Base-by-base conservation (phyloP, 2,329 filamentous ascomycete genomes). In the Colletotrichum filicis region DNA sequence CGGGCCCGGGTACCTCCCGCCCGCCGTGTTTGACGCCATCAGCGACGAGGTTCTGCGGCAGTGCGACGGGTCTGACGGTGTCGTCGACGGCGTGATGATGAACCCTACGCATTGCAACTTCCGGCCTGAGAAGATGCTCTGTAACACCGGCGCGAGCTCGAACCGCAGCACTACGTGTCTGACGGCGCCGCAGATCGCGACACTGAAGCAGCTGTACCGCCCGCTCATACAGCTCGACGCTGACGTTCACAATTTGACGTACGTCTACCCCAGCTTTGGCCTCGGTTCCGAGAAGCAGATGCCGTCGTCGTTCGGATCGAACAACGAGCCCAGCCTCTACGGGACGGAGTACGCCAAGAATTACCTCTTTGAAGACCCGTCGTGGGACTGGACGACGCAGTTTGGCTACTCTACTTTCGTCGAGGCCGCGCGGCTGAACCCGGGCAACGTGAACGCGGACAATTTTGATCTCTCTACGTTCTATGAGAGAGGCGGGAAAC, bases 61-160 rank as follows among this genome's bases (percentile, higher is more conserved):
- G 62, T 89, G 88, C 75, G 87, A 89, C 73, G 74, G 74, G 9
- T 82, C 83, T 52, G 87, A 89, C 75, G 86, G 87, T 8, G 76
- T 87, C 3, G 76, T 79, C 5, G 87, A 89, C 74, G 80, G 79
- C 28, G 85, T 89, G 66, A 82, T 90, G 53, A 83, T 81, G 64
- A 81, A 83, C 28, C 84, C 87, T 0, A 78, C 81, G 5, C 78
- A 80, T 49, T 88, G 87, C 77, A 74, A 78, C 26, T 82, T 84
- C 55, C 79, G 84, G 49, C 79, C 83, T 26, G 79, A 80, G 32
- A 74, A 73, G 7, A 77, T 86, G 1, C 81, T 85, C 35, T 86
- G 85, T 71, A 77, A 81, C 1, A 35, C 11, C 37, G 37, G 7
- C 53, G 7, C 76, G 75, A 75, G 24, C n/a, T 77, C 56, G 78